Conservation (phyloP, 495 filamentous ascomycete genomes). For the Hypoxylon subgilvum region DNA sequence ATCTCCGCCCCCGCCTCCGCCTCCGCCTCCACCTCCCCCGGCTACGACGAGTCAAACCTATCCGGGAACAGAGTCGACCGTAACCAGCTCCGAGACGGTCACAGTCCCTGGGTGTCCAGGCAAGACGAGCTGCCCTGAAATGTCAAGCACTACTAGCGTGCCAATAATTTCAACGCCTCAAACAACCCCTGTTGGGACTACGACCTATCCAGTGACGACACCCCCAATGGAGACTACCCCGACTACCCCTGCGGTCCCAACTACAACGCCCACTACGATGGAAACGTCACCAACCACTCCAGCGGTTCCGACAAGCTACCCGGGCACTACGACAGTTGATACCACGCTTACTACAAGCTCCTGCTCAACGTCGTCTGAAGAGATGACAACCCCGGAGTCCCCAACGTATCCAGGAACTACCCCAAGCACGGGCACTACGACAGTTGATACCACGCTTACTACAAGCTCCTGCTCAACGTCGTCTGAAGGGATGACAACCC, state of each 20-base stretch:
- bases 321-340: background rate
- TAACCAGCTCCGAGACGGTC: constrained; percentile 5
- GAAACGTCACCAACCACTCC: background rate
- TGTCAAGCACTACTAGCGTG: background rate
- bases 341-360: background rate
- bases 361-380: background rate
- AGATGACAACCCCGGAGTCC: no score
- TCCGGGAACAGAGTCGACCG: constrained; percentile 2
- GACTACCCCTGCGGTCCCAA: background rate
- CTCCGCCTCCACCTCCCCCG: background rate
- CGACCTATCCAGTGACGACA: background rate
- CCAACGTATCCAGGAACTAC: background rate
- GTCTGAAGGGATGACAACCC: background rate
- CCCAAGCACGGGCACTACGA: background rate
- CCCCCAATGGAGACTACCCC: background rate
- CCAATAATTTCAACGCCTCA: background rate
- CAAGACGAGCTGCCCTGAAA: background rate
- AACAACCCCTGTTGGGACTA: constrained; percentile 3
- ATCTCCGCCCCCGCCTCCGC: no score
- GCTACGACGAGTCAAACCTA: constrained; percentile 8
- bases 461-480: constrained; percentile 2
- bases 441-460: background rate
- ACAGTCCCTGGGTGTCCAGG: constrained; percentile 1
- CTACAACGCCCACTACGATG: background rate
- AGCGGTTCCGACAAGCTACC: background rate